Evolutionary conservation across 345 rosid species (phyloP), one percentile per base, ranked within the genome.

Genomic region (Pistacia vera): DNA sequence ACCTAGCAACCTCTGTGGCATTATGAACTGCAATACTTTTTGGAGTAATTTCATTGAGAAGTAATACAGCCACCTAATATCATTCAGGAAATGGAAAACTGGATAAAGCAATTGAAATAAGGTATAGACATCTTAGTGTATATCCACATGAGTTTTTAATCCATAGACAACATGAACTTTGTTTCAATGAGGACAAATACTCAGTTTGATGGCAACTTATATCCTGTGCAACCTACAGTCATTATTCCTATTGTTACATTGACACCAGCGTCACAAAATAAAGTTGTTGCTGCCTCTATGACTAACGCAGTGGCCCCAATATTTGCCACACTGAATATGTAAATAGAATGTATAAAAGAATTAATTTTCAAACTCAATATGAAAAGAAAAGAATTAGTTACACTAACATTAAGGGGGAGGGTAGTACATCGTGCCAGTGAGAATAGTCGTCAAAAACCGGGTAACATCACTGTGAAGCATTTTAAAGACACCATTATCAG

Each of bases 241-340:
- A 96, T 96, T 75, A 96, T 85, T 83, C 98, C 99, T 77, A 98
- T 96, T 79, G 99, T 98, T 22, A 97, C 99, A 85, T 88, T 96
- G 83, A 96, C 94, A 84, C 99, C 99, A 79, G 99, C 99, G 88
- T 93, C 99, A 73, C 99, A 98, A 90, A 93, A 96, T 79, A 96
- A 88, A 71, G 98, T 89, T 49, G 99, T 96, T 75, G 99, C 99
- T 57, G 99, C 98, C 54, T 96, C 97, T 8, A 98, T 96, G 80
- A 93, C 99, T 71, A 96, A 83, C 74, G 99, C 99, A 82, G 99
- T 93, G 76, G 99, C 98, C 84, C 95, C 99, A 81, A 96, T 96
- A 82, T 96, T 96, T 56, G 89, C 98, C 81, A 96, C 98, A 76
- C 99, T 93, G 73, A 73, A 71, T 33, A 73, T 78, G 78, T 68